phyloP scores from a whole-genome alignment of 2,329 filamentous ascomycete genomes.

The Lomentospora prolificans region DNA sequence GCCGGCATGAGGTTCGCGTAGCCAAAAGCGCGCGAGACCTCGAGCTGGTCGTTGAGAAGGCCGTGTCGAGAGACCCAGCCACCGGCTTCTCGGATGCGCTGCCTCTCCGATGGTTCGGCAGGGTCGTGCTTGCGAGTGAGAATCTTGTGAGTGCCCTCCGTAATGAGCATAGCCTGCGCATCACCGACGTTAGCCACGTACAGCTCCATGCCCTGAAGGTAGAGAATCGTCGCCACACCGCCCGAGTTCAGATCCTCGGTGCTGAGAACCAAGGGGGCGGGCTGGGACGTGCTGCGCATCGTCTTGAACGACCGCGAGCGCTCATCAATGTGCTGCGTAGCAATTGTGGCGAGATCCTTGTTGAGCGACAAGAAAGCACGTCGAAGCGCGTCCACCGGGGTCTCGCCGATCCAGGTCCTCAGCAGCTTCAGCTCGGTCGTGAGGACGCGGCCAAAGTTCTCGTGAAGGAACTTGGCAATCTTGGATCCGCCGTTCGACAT shows the following conservation, averaged over 20 bases:
- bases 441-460: slow-evolving; percentile 86
- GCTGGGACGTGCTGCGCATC: slow-evolving; percentile 63
- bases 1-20: slow-evolving; percentile 89
- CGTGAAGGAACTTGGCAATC: slow-evolving; percentile 91
- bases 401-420: slow-evolving; percentile 58
- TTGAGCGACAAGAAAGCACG: slow-evolving; percentile 83
- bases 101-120: slow-evolving; percentile 71
- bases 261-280: slow-evolving; percentile 65
- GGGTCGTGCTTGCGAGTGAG: slow-evolving; percentile 91
- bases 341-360: slow-evolving; percentile 83
- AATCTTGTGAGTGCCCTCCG: slow-evolving; percentile 72
- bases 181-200: slow-evolving; percentile 95
- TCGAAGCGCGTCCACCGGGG: slow-evolving; percentile 70
- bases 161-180: slow-evolving; percentile 89
- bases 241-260: slow-evolving; percentile 86
- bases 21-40: slow-evolving; percentile 90
- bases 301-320: slow-evolving; percentile 42
- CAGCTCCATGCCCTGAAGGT: slow-evolving; percentile 79
- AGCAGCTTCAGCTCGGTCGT: slow-evolving; percentile 69
- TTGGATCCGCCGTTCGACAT: slow-evolving; percentile 84
- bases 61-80: slow-evolving; percentile 94
- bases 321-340: slow-evolving; percentile 71
- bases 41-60: slow-evolving; percentile 80
- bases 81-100: slow-evolving; percentile 85
- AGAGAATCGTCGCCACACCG: slow-evolving; percentile 84